phyloP scores from a whole-genome alignment of 371 early-diverging fungal species.

The Coemansia sp. region DNA sequence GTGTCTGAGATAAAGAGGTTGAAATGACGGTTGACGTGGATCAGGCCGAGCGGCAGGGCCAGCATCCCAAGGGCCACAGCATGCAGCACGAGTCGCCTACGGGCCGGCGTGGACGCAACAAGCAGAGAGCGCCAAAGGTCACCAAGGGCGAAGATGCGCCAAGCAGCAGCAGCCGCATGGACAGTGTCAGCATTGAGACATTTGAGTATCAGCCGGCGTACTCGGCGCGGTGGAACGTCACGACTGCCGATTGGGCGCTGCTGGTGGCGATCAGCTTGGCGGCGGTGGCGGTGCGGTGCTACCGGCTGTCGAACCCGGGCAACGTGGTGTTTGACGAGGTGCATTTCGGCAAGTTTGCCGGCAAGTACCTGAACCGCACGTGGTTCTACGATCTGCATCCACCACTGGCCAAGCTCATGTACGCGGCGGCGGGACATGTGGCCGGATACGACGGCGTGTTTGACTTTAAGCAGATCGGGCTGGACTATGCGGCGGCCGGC shows the following conservation, averaged over 20 bases:
- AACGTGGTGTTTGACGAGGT: slow-evolving; percentile 88
- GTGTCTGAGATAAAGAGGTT: too few species aligned
- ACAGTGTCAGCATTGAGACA: slow-evolving; percentile 1
- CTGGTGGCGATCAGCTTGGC: slow-evolving; percentile 8
- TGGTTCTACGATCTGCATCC: slow-evolving; percentile 99
- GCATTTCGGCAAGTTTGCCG: slow-evolving; percentile 98
- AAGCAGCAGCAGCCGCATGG: neutral
- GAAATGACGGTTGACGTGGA: slow-evolving; percentile 28
- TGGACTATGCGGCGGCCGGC: slow-evolving; percentile 63
- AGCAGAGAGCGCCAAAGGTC: neutral
- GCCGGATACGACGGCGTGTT: slow-evolving; percentile 88
- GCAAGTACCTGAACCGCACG: slow-evolving; percentile 83
- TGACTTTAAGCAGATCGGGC: slow-evolving; percentile 84
- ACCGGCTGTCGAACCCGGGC: slow-evolving; percentile 18
- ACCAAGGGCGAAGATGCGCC: slow-evolving; percentile 6
- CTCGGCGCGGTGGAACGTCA: slow-evolving; percentile 22
- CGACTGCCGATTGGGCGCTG: slow-evolving; percentile 9
- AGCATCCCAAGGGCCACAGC: slow-evolving; percentile 36
- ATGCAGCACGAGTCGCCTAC: slow-evolving; percentile 4
- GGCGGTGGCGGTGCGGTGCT: slow-evolving; percentile 35
- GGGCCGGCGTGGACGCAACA: neutral
- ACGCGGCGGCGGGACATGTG: slow-evolving; percentile 76
- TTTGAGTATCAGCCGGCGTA: slow-evolving; percentile 11
- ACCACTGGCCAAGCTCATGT: slow-evolving; percentile 94
- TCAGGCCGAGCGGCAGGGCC: slow-evolving; percentile 7